Evolutionary conservation across 177 flowering plant species (phyloP), one percentile per base, ranked within the genome.

Genomic region (Vitis hybrid): DNA sequence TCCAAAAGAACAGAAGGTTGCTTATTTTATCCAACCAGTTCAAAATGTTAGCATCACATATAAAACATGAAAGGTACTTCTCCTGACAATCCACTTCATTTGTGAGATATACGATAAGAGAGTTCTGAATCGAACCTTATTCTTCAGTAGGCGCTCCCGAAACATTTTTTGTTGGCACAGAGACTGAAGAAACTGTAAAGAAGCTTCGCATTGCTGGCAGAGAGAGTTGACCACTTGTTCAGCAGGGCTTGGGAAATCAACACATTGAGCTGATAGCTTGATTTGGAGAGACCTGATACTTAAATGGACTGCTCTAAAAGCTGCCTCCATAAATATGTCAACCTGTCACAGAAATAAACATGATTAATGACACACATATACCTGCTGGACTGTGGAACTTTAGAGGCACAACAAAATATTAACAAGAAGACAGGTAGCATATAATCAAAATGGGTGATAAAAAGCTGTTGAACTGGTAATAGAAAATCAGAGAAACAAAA

Each of bases 161-260:
- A 96, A 94, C 65, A 74, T 48, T 74, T 89, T 92, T 63, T 91
- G 95, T 56, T 96, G 95, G 85, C 95, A 91, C 67, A 92, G 56
- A 40, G 89, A 87, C 72, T 83, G 91, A 65, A 96, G 86, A 84
- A 91, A 87, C 83, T 91, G 97, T 60, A 94, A 74, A 60, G 97
- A 92, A 75, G 92, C 97, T 73, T 92, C 99, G 64, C 93, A 91
- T 72, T 96, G 98, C 78, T 83, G 94, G 79, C 95, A 89, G 67
- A 88, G 83, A 70, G 72, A 81, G 67, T 70, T 82, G 64, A 84
- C 76, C 60, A 71, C 65, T 69, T 77, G 84, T 71, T 85, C 95
- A 66, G 78, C 78, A 56, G 73, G 71, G 74, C 67, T 73, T 50
- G 81, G 68, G 40, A 75, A 57, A 63, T 80, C 83, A 75, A 52